Evolutionary conservation across 441 rosid genomes (phyloP), one percentile per base, ranked within the genome.

Genomic region (Bocquillonia castaneifolia): DNA sequence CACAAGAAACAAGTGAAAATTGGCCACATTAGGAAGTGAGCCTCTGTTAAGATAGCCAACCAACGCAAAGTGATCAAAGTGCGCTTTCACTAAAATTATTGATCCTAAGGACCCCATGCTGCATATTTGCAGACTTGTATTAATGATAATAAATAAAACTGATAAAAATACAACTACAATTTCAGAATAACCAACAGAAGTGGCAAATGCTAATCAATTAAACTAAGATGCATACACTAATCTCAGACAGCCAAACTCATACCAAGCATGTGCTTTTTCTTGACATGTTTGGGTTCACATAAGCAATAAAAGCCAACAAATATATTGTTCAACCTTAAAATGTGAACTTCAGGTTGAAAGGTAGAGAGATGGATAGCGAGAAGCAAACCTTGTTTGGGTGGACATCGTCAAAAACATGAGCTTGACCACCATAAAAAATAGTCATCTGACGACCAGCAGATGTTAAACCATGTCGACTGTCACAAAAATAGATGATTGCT

Each of bases 361-460:
- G 78, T 74, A 65, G 59, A 57, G 52, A 1, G 22, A 15, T 15
- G 18, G 1, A 25, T 20, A 31, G 42, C 47, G 57, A 2, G 44
- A 50, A 20, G 69, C 70, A 26, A 59, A 85, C 96, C 79, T 89
- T 93, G 84, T 93, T 91, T 50, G 95, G 95, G 68, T 88, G 96
- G 65, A 93, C 97, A 64, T 93, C 94, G 79, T 93, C 99, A 76
- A 93, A 93, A 69, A 93, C 99, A 80, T 89, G 96, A 78, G 99
- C 99, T 82, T 89, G 99, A 76, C 99, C 97, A 4, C 92, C 95
- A 69, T 93, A 93, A 78, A 93, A 93, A 75, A 93, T 89, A 44
- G 99, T 93, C 99, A 93, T 91, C 73, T 91, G 97, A 76, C 85
- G 80, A 64, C 88, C 80, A 39, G 76, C 70, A 1, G 92, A 79